Conservation (phyloP, 2,329 filamentous ascomycete genomes). For the Pyrenophora seminiperda region DNA sequence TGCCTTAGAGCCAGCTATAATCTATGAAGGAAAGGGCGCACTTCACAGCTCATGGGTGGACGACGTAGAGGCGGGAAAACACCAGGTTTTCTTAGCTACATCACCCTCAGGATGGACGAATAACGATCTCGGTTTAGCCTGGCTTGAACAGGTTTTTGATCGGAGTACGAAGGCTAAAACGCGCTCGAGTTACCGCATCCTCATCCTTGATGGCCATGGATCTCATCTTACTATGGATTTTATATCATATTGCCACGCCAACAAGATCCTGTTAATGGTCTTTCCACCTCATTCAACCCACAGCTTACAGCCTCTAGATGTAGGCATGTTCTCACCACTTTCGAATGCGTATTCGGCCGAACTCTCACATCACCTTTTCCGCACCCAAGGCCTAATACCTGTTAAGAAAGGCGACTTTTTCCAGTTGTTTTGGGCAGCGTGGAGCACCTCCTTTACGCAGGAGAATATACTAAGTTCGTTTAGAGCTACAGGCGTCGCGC, state of each 20-base stretch:
- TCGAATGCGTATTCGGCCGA: no score
- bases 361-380: no score
- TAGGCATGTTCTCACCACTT: no score
- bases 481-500: neutral
- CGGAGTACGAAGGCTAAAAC: slow-evolving; percentile 1
- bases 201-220: neutral
- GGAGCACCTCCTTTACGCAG: neutral
- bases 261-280: neutral
- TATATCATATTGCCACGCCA: neutral
- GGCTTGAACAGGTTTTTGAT: no score
- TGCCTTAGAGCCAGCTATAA: no score
- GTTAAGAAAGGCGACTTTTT: no score
- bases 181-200: neutral
- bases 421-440: no score
- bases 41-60: no score
- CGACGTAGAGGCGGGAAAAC: neutral
- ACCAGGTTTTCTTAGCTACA: neutral
- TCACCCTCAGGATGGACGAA: slow-evolving; percentile 11
- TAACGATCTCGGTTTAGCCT: slow-evolving; percentile 13
- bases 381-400: no score
- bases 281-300: neutral
- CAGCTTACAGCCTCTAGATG: neutral
- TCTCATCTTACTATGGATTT: neutral
- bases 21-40: no score
- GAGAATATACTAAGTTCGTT: neutral